Base-by-base conservation (phyloP, 176 grass and related monocot species). In the Rhipidocladum racemiflorum region DNA sequence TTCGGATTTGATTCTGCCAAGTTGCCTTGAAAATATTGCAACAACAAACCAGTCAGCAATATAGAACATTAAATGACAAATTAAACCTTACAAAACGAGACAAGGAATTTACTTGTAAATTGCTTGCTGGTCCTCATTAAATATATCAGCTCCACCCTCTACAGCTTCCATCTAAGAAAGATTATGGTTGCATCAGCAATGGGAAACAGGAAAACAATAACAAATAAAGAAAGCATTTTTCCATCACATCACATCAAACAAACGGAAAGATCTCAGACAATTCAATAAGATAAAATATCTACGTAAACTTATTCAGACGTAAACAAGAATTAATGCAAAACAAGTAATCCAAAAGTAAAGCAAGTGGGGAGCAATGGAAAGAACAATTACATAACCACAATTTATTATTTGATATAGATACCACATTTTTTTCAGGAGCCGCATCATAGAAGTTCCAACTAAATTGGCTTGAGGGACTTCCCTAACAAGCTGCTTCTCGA, bases 1-100 rank as follows among this genome's bases (percentile, higher is more conserved):
- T 48, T 92, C 77, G 2, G 80, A 69, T 48, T 94, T 90, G 55
- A 69, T 77, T 82, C 87, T 89, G 23, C 79, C 84, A 48, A 94
- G 60, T 77, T 79, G 74, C 62, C 94, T 97, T 68, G 3, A 80
- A 82, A 86, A n/a, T 73, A 16, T 34, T n/a, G 72, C 25, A 68
- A 30, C 1, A 28, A 24, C 5, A 86, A 12, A 79, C 34, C 15
- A 64, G 48, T 80, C 30, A 77, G 57, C 16, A 46, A 17, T 4
- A 4, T 28, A 30, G 6, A 65, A 53, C 24, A n/a, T 11, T 56
- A 73, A 6, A 64, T 43, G 60, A 34, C 14, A 66, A 25, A 18
- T 11, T 15, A 76, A 49, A 29, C 24, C 4, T 64, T 71, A 39
- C 5, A 68, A 20, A 79, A 71, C 40, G 16, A 35, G 6, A 49